phyloP scores from a whole-genome alignment of 2,329 filamentous ascomycete genomes.

The Hypoxylon sp. region DNA sequence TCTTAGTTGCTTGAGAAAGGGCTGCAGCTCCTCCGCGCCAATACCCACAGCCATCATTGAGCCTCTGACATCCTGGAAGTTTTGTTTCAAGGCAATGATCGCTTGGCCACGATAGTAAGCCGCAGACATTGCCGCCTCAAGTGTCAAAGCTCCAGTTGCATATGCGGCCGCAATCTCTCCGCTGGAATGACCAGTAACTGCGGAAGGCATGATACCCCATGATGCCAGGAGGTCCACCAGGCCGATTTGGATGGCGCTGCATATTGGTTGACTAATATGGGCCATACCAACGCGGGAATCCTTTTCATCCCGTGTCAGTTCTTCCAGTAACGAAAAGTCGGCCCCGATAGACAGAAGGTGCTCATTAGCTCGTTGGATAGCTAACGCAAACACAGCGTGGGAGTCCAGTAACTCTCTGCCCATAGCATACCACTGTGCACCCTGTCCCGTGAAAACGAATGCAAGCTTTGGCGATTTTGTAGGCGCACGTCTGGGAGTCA shows the following conservation, averaged over 20 bases:
- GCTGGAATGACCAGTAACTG: constrained; percentile 50
- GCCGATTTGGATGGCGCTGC: constrained; percentile 60
- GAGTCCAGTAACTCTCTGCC: constrained; percentile 51
- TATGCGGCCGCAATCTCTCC: constrained; percentile 49
- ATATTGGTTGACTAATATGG: constrained; percentile 55
- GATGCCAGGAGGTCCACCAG: constrained; percentile 57
- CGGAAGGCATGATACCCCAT: constrained; percentile 50
- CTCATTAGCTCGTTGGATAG: constrained; percentile 41
- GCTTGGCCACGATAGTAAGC: constrained; percentile 59
- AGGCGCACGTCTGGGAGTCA: constrained; percentile 44
- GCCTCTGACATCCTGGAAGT: constrained; percentile 58
- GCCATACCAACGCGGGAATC: constrained; percentile 47
- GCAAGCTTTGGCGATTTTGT: constrained; percentile 48
- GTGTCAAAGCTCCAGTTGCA: constrained; percentile 49
- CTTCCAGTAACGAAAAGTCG: constrained; percentile 48
- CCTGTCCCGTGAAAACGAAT: constrained; percentile 56
- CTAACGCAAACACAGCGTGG: constrained; percentile 38
- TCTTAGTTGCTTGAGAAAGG: constrained; percentile 45
- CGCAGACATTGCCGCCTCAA: constrained; percentile 47
- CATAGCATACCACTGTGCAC: constrained; percentile 57
- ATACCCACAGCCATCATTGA: constrained; percentile 69
- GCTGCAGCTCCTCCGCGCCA: constrained; percentile 57
- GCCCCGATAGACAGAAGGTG: constrained; percentile 40
- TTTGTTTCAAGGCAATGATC: constrained; percentile 57
- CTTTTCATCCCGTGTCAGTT: constrained; percentile 42